Evolutionary conservation across 345 rosid species (phyloP).

Genomic region (Cochlearia excelsa): DNA sequence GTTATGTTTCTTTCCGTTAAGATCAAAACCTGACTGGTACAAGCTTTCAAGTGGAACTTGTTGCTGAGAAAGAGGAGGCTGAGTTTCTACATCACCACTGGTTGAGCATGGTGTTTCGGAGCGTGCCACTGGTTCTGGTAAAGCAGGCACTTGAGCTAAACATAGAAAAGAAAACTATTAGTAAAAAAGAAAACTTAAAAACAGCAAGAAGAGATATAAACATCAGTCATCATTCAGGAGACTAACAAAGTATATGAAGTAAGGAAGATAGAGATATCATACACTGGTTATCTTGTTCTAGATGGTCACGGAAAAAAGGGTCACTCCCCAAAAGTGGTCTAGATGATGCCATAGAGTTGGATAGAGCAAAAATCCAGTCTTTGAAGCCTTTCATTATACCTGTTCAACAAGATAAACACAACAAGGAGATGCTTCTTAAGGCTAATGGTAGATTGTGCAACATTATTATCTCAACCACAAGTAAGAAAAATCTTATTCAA

Average conservation of each 20-base stretch:
- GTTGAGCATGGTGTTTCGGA: constrained; percentile 43
- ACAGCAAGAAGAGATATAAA: not conserved
- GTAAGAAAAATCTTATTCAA: not conserved
- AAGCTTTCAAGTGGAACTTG: constrained; percentile 42
- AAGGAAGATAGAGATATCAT: constrained; percentile 6
- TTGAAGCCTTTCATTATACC: constrained; percentile 68
- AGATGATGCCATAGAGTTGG: constrained; percentile 59
- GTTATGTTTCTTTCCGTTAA: constrained; percentile 39
- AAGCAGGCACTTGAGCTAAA: constrained; percentile 40
- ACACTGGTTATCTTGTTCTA: constrained; percentile 47
- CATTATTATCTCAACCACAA: not conserved
- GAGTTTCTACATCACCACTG: constrained; percentile 40
- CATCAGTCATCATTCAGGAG: constrained; percentile 1
- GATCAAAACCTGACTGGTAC: constrained; percentile 31
- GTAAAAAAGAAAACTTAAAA: constrained; percentile 8
- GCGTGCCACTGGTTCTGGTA: constrained; percentile 37
- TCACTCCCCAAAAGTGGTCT: constrained; percentile 54
- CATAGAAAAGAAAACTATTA: constrained; percentile 23
- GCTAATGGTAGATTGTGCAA: constrained; percentile 1
- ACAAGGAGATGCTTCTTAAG: not conserved
- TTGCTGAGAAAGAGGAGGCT: constrained; percentile 37
- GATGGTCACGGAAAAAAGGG: constrained; percentile 39
- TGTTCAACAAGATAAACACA: constrained; percentile 3
- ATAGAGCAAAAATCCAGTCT: constrained; percentile 68
- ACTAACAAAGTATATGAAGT: not conserved